Evolutionary conservation across 73 alveolate species (phyloP), one percentile per base, ranked within the genome.

Genomic region (Paraurostyla sp.): DNA sequence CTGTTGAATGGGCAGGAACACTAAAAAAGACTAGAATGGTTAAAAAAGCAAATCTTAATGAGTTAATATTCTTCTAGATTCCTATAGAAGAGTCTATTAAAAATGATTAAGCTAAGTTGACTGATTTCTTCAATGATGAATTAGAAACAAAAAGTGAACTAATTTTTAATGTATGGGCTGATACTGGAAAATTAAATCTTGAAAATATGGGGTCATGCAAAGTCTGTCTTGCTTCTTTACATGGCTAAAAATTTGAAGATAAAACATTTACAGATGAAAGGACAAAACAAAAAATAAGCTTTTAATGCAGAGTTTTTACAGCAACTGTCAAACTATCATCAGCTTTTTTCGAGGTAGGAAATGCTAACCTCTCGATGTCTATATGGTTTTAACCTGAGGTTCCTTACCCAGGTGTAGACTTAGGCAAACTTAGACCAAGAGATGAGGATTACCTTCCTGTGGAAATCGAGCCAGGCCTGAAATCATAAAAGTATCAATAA

Each of bases 311-410:
- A 71, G 89, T 83, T 0, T 83, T 35, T 45, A 45, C 65, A n/a
- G 92, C 80, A 43, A 71, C 62, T 36, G 23, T 71, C 41, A 68
- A 62, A 25, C 86, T 90, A 11, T 36, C 51, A 23, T 43, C 85
- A 15, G 89, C 95, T 0, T 71, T 83, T 43, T 46, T 22, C 35
- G 90, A 81, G 0, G 1, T 27, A 0, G 22, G 85, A 52, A 68
- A 30, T 29, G 32, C 82, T 0, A 20, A 40, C 18, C 56, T 90
- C 0, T 13, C 23, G 13, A 23, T 90, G 42, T 45, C 71, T 27
- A 32, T 90, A n/a, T 90, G 95, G 95, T 90, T 90, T 76, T 76
- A 90, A 45, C 91, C 76, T 15, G 95, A 90, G n/a, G 73, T 90
- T 35, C 95, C 95, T 13, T 50, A 82, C 45, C 95, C 95, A 0